A percentile compares a stretch with the other conserved stretches of the same genome.
Conservation (phyloP, 108 stramenopile species). For the Fistulifera solaris region DNA sequence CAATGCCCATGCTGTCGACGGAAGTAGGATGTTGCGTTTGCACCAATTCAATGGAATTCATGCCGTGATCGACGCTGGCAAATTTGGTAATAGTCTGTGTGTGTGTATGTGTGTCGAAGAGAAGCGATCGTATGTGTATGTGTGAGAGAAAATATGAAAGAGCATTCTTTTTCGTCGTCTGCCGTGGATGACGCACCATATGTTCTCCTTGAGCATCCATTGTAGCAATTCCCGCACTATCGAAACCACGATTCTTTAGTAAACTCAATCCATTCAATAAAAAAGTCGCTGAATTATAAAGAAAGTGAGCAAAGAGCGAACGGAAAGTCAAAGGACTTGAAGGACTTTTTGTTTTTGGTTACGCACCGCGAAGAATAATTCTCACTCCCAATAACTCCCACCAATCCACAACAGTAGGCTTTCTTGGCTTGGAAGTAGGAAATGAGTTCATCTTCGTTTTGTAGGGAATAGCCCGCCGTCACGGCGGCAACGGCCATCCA, state of each 20-base stretch:
- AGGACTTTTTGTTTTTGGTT: slow-evolving; percentile 1
- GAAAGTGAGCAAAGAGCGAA: background rate
- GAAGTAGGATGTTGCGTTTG: slow-evolving; percentile 39
- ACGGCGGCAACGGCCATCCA: too few species aligned
- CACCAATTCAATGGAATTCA: slow-evolving; percentile 87
- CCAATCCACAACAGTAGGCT: slow-evolving; percentile 39
- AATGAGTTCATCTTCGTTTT: too few species aligned
- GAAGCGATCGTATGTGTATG: too few species aligned
- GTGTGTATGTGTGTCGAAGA: background rate
- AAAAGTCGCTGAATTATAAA: too few species aligned
- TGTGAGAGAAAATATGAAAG: too few species aligned
- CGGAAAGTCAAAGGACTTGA: background rate
- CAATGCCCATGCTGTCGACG: slow-evolving; percentile 83
- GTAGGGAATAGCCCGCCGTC: too few species aligned
- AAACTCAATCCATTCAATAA: slow-evolving; percentile 91
- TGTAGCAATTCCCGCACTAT: slow-evolving; percentile 95
- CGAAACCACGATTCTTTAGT: slow-evolving; percentile 97
- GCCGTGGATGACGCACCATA: slow-evolving; percentile 20
- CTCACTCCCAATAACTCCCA: slow-evolving; percentile 25
- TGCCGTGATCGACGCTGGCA: slow-evolving; percentile 87
- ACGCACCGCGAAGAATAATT: slow-evolving; percentile 21
- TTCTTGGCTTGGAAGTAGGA: slow-evolving; percentile 2
- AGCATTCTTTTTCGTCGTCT: too few species aligned
- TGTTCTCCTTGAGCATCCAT: slow-evolving; percentile 36
- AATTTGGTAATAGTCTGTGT: slow-evolving; percentile 81